Percentiles rank a stretch among this genome's conserved stretches.
Conservation (phyloP, 1,284 basidiomycete genomes). For the Ceratobasidium papillatum region DNA sequence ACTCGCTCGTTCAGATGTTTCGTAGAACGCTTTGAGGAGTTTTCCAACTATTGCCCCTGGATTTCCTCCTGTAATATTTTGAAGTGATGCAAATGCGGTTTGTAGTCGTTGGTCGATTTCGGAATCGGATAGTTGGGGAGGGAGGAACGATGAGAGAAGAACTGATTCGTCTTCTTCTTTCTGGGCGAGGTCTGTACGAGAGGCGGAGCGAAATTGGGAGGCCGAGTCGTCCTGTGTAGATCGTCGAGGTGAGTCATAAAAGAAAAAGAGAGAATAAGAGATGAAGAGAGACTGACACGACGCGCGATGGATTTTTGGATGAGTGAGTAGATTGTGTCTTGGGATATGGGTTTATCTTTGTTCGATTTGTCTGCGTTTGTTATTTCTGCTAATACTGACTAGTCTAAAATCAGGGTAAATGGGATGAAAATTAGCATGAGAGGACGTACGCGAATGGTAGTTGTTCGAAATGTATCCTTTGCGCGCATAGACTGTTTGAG, state of each 20-base stretch:
- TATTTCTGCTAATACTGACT: constrained; percentile 43
- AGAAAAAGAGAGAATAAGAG: too few relatives aligned
- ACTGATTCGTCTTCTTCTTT: constrained; percentile 42
- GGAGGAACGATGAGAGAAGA: constrained; percentile 42
- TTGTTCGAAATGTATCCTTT: constrained; percentile 43
- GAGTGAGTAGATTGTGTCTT: constrained; percentile 26
- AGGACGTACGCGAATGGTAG: constrained; percentile 41
- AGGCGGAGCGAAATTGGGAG: constrained; percentile 39
- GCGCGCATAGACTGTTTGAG: constrained; percentile 45
- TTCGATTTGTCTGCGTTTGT: constrained; percentile 44
- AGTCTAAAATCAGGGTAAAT: neutral
- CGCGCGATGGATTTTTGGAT: constrained; percentile 42
- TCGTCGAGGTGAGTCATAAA: neutral
- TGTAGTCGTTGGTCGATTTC: constrained; percentile 41
- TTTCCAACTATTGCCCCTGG: constrained; percentile 23
- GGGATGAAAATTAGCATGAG: neutral
- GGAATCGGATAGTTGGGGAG: constrained; percentile 36
- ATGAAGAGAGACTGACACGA: constrained; percentile 37
- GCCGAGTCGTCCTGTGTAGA: constrained; percentile 40
- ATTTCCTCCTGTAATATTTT: neutral
- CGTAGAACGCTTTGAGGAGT: constrained; percentile 42
- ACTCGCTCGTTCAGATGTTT: constrained; percentile 29
- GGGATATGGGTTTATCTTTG: constrained; percentile 14
- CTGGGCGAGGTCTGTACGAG: constrained; percentile 40
- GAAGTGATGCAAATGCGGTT: constrained; percentile 11